phyloP scores from a whole-genome alignment of 441 rosid genomes.

The Gossypium laxum region DNA sequence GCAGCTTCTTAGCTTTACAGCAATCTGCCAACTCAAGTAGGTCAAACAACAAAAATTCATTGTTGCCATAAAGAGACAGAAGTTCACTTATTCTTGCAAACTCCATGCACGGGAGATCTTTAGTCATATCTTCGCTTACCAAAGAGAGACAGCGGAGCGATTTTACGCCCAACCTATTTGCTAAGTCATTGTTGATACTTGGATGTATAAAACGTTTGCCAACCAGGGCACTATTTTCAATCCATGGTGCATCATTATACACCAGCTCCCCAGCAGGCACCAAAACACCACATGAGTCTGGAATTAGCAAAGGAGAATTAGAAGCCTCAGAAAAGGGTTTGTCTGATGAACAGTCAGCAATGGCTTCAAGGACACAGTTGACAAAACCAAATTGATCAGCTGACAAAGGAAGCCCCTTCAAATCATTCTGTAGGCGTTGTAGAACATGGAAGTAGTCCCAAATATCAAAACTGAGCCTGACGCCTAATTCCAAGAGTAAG shows the following conservation, averaged over 20 bases:
- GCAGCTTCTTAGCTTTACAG: slow-evolving; percentile 76
- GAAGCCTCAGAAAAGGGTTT: slow-evolving; percentile 44
- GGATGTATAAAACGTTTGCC: slow-evolving; percentile 82
- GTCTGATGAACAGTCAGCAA: slow-evolving; percentile 63
- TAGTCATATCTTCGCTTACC: slow-evolving; percentile 70
- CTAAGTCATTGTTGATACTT: slow-evolving; percentile 75
- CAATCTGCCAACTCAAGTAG: slow-evolving; percentile 97
- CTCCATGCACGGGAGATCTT: slow-evolving; percentile 95
- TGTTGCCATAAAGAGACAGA: slow-evolving; percentile 62
- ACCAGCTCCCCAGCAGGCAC: slow-evolving; percentile 58
- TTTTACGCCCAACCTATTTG: slow-evolving; percentile 71
- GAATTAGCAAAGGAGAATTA: slow-evolving; percentile 50
- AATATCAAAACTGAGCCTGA: slow-evolving; percentile 68
- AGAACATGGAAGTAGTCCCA: slow-evolving; percentile 73
- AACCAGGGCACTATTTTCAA: slow-evolving; percentile 52
- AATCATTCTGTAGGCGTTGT: slow-evolving; percentile 56
- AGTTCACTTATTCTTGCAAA: slow-evolving; percentile 69
- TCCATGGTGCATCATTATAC: slow-evolving; percentile 99
- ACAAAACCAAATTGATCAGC: slow-evolving; percentile 73
- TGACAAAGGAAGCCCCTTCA: slow-evolving; percentile 53
- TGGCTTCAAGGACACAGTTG: slow-evolving; percentile 76
- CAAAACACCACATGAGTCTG: slow-evolving; percentile 67
- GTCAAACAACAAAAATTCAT: slow-evolving; percentile 76
- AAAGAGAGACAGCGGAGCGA: slow-evolving; percentile 81
- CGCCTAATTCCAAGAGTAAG: slow-evolving; percentile 77